phyloP scores from a whole-genome alignment of 768 basidiomycete species.

The Auriscalpium orientale region DNA sequence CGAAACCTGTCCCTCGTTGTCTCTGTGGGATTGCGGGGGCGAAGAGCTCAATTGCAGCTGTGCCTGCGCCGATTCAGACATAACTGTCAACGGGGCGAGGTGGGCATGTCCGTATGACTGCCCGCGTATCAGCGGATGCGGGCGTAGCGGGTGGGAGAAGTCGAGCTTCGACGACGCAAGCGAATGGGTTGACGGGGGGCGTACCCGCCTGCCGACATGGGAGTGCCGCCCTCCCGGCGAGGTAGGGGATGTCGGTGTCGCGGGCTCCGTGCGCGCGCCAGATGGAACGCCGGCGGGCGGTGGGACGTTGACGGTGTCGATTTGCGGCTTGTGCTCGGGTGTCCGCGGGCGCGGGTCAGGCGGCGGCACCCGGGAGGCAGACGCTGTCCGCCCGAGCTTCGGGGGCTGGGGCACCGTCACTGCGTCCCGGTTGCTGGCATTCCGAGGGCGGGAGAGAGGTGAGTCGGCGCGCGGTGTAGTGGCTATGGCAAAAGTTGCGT shows the following conservation, averaged over 20 bases:
- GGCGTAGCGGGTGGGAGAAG: conserved; percentile 38
- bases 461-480: conserved; percentile 24
- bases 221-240: conserved; percentile 23
- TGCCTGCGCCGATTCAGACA: conserved; percentile 39
- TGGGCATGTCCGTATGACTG: conserved; percentile 49
- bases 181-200: conserved; percentile 61
- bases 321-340: background rate
- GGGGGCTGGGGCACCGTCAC: conserved; percentile 4
- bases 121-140: conserved; percentile 73
- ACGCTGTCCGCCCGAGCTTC: conserved; percentile 7
- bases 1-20: conserved; percentile 8
- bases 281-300: background rate
- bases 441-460: conserved; percentile 17
- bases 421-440: conserved; percentile 7
- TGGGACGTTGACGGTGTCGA: background rate
- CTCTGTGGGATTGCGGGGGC: conserved; percentile 21
- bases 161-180: conserved; percentile 23
- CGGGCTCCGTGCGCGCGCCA: conserved; percentile 15
- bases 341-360: background rate
- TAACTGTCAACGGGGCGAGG: conserved; percentile 56
- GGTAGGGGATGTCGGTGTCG: conserved; percentile 31
- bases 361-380: background rate
- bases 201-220: conserved; percentile 35
- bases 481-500: conserved; percentile 15
- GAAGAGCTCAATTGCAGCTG: conserved; percentile 29